Conservation (phyloP, 1,284 basidiomycete genomes). For the Cutaneotrichosporon mucoides region DNA sequence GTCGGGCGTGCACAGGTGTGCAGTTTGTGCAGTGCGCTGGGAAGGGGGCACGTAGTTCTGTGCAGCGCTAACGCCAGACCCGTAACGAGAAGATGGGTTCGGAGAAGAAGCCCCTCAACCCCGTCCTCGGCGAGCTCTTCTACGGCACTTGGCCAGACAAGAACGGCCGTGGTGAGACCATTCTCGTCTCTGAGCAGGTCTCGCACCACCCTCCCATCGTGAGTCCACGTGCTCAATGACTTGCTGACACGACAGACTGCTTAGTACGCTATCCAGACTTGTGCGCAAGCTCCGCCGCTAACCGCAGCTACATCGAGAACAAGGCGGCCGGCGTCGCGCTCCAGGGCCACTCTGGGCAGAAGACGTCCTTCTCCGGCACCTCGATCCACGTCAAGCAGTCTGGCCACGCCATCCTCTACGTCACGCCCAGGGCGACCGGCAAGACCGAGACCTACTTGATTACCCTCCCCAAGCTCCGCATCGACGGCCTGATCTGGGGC, state of each 20-base stretch:
- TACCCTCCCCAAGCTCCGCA: constrained; percentile 77
- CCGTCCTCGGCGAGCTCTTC: constrained; percentile 92
- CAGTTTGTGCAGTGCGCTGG: no score
- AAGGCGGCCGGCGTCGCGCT: constrained; percentile 70
- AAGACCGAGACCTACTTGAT: constrained; percentile 75
- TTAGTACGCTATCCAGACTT: constrained; percentile 23
- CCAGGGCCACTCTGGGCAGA: constrained; percentile 90
- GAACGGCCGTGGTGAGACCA: constrained; percentile 74
- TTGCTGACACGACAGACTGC: constrained; percentile 45
- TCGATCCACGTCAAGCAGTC: constrained; percentile 93
- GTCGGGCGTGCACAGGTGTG: constrained; percentile 15
- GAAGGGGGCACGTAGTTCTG: no score
- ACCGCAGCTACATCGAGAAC: constrained; percentile 71
- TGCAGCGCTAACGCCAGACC: constrained; percentile 49
- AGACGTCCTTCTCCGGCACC: constrained; percentile 66
- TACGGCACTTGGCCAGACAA: constrained; percentile 85
- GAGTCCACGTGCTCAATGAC: constrained; percentile 15
- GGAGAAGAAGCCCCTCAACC: constrained; percentile 97
- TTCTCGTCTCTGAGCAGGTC: constrained; percentile 91
- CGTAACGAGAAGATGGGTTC: constrained; percentile 89
- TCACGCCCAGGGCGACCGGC: constrained; percentile 59
- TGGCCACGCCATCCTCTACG: constrained; percentile 81
- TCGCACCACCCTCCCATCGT: constrained; percentile 86
- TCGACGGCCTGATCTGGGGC: constrained; percentile 56
- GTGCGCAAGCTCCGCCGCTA: constrained; percentile 8